phyloP scores from a whole-genome alignment of 2,329 filamentous ascomycete species.

The Cladosporium halotolerans region DNA sequence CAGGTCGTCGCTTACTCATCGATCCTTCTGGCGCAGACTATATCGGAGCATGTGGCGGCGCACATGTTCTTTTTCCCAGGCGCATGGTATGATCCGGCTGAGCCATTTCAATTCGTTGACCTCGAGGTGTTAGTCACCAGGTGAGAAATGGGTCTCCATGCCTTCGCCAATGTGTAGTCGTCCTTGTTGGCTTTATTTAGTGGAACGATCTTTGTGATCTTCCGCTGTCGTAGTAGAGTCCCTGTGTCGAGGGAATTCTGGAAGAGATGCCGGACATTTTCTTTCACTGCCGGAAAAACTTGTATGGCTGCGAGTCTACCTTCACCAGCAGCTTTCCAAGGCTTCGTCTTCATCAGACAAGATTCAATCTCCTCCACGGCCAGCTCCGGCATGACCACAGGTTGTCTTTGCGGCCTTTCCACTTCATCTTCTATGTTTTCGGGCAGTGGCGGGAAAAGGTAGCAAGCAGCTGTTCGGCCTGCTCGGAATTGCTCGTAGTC shows the following conservation, averaged over 20 bases:
- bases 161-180: slow-evolving; percentile 23
- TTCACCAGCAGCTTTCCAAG: slow-evolving; percentile 13
- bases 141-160: slow-evolving; percentile 24
- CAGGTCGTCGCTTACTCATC: no score
- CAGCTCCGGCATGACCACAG: not conserved
- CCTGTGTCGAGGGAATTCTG: slow-evolving; percentile 16
- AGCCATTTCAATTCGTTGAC: no score
- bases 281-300: slow-evolving; percentile 18
- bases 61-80: no score
- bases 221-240: slow-evolving; percentile 21
- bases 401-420: not conserved
- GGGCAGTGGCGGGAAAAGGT: not conserved
- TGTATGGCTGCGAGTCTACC: slow-evolving; percentile 17
- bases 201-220: slow-evolving; percentile 24
- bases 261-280: slow-evolving; percentile 21
- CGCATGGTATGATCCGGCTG: no score
- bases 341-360: slow-evolving; percentile 7
- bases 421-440: not conserved
- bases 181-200: slow-evolving; percentile 22
- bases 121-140: no score
- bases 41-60: no score
- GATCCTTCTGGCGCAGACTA: no score
- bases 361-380: not conserved
- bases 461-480: not conserved
- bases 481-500: no score